phyloP scores from a whole-genome alignment of 2,329 filamentous ascomycete genomes.

The Fusarium sp. region DNA sequence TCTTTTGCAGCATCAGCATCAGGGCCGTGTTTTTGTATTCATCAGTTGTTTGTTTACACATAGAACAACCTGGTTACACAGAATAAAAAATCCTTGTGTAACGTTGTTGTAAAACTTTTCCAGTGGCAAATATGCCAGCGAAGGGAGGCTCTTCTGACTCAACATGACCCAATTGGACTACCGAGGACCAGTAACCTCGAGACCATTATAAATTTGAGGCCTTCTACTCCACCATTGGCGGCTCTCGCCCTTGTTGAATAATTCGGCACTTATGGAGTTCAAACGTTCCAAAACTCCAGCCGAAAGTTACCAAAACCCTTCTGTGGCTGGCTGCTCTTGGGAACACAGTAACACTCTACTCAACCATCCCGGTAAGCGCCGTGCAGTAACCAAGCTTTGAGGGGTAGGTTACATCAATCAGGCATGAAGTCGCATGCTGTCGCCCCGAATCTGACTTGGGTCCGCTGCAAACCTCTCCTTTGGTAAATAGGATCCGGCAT shows the following conservation, averaged over 20 bases:
- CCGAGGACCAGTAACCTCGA: slow-evolving; percentile 12
- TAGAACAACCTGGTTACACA: neutral
- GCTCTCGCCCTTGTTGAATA: neutral
- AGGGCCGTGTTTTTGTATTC: neutral
- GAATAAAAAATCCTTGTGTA: neutral
- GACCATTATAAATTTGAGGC: slow-evolving; percentile 25
- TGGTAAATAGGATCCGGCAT: neutral
- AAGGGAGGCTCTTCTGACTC: slow-evolving; percentile 15
- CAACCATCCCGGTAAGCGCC: neutral
- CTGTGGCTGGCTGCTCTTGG: neutral
- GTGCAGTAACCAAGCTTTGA: slow-evolving; percentile 7
- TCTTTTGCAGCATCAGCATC: neutral
- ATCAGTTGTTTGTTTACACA: neutral
- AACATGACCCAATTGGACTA: slow-evolving; percentile 1
- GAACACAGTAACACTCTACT: too few relatives aligned
- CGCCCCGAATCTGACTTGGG: neutral
- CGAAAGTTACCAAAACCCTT: slow-evolving; percentile 11
- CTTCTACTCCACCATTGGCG: slow-evolving; percentile 27
- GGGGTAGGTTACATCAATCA: slow-evolving; percentile 28
- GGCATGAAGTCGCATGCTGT: slow-evolving; percentile 27
- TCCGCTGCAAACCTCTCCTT: neutral
- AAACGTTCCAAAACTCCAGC: slow-evolving; percentile 13
- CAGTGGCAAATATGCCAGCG: neutral
- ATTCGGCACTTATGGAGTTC: slow-evolving; percentile 2
- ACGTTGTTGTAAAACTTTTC: neutral